These are phyloP conservation scores for Leptographium wingfieldii DNA, from an alignment of 2,329 filamentous ascomycete genomes.

Conservation along the genomic window DNA sequence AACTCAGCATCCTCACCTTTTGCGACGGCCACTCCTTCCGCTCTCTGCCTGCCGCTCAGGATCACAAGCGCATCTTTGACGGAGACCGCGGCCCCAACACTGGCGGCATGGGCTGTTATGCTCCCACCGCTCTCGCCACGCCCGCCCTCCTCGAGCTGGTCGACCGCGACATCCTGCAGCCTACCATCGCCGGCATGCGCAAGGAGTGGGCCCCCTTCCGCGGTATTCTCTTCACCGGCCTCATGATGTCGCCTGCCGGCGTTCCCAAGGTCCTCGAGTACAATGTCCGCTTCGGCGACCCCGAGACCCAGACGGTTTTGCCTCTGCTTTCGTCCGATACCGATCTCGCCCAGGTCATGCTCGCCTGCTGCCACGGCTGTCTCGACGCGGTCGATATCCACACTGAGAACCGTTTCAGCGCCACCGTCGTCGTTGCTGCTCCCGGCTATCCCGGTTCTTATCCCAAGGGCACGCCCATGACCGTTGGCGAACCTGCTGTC, in stretches of 20 bases:
- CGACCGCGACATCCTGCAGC: constrained; percentile 71
- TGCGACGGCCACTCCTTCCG: constrained; percentile 77
- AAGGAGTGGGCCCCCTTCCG: constrained; percentile 62
- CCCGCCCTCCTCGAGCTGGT: constrained; percentile 65
- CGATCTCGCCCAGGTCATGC: constrained; percentile 79
- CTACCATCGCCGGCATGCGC: constrained; percentile 80
- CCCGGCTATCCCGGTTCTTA: constrained; percentile 85
- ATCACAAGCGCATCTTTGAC: constrained; percentile 91
- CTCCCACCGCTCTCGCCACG: constrained; percentile 70
- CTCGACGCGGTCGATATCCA: constrained; percentile 58
- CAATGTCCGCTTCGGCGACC: constrained; percentile 86
- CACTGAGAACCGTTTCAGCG: constrained; percentile 58
- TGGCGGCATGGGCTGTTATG: constrained; percentile 95
- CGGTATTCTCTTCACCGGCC: constrained; percentile 74
- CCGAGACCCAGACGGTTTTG: constrained; percentile 79
- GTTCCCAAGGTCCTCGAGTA: constrained; percentile 73
- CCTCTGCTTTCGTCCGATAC: constrained; percentile 65
- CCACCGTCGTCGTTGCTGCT: constrained; percentile 87
- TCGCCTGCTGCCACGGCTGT: constrained; percentile 66
- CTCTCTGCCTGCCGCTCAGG: constrained; percentile 81
- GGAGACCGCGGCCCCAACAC: constrained; percentile 87
- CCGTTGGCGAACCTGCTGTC: constrained; percentile 29
- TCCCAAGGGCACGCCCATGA: constrained; percentile 58
- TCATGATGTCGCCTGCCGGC: constrained; percentile 78
- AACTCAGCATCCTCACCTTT: constrained; percentile 84